Evolutionary conservation across 768 basidiomycete genomes (phyloP).

Genomic region (Lactarius tabidus): DNA sequence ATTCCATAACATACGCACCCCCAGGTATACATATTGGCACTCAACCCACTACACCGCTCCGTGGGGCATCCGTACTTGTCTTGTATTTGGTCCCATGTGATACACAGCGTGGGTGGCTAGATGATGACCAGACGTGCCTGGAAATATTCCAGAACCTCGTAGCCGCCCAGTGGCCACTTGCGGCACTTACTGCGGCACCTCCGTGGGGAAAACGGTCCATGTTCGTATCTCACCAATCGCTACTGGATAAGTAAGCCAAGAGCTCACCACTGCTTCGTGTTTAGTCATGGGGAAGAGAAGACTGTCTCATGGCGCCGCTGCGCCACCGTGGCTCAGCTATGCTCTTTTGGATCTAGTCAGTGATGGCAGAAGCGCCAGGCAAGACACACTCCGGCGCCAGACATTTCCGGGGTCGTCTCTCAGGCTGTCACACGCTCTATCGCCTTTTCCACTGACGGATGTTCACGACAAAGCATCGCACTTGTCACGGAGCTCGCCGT

Average conservation of each 20-base stretch:
- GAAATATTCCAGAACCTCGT: neutral
- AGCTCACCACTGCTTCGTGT: neutral
- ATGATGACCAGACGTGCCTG: neutral
- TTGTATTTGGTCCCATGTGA: neutral
- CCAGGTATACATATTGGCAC: neutral
- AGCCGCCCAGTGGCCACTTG: neutral
- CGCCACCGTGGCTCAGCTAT: neutral
- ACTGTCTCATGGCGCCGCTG: neutral
- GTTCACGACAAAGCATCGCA: neutral
- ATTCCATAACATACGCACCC: neutral
- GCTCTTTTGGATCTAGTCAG: neutral
- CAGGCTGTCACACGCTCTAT: neutral
- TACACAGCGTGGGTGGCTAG: neutral
- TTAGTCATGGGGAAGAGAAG: neutral
- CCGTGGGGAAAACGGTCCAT: neutral
- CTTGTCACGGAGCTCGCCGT: neutral
- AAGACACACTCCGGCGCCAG: neutral
- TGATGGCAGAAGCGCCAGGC: neutral
- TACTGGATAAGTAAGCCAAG: neutral
- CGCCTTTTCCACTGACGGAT: neutral
- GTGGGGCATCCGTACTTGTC: neutral
- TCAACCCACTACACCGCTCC: neutral
- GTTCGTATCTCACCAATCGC: neutral
- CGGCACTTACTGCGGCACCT: neutral
- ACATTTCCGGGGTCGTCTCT: neutral